Base-by-base conservation (phyloP, 139 green algal species). In the Chlorella ohadii region DNA sequence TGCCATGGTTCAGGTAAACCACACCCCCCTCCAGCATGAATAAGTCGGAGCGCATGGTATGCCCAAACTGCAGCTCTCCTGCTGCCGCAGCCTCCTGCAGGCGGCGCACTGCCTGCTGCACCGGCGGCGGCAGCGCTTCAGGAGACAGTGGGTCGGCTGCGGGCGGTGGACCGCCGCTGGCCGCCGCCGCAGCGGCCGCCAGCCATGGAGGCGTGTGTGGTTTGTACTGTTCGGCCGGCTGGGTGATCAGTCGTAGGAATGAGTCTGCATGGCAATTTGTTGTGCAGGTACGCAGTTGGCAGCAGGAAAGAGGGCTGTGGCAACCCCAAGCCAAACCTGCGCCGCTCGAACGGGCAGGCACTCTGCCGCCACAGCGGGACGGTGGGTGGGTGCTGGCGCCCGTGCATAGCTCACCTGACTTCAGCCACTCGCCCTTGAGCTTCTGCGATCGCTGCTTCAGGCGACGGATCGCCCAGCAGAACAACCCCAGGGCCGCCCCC, bases 1-100 rank as follows among this genome's bases (percentile, higher is more conserved):
- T 77, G 57, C 76, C 92, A 63, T 95, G 92, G 82, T 95, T 95
- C 0, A 95, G 83, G 84, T 95, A 93, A 2, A 72, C 67, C 25
- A 84, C 75, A 1, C 28, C 41, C 1, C 83, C 59, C 36, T 91
- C 89, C 59, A 95, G 75, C 12, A 55, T 56, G 66, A 92, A 95
- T 25, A 94, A 85, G 57, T 84, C 4, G 2, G 83, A n/a, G 25
- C 74, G 70, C 11, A 66, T 66, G 23, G 78, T 64, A 36, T 44
- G 19, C 0, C 78, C 78, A 20, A 83, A 13, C 41, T 47, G 41
- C 39, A 15, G 39, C 20, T 38, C 39, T 1, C 78, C 78, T 1
- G 38, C 64, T 1, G 78, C 63, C 9, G 41, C 78, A 9, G 63
- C 41, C 19, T 33, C 78, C 27, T 16, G 63, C 31, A 76, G 63